A percentile compares a stretch with the other conserved stretches of the same genome.
These are phyloP conservation scores for Cantharellus anzutake DNA, from an alignment of 768 basidiomycete genomes.

Conservation along the genomic window DNA sequence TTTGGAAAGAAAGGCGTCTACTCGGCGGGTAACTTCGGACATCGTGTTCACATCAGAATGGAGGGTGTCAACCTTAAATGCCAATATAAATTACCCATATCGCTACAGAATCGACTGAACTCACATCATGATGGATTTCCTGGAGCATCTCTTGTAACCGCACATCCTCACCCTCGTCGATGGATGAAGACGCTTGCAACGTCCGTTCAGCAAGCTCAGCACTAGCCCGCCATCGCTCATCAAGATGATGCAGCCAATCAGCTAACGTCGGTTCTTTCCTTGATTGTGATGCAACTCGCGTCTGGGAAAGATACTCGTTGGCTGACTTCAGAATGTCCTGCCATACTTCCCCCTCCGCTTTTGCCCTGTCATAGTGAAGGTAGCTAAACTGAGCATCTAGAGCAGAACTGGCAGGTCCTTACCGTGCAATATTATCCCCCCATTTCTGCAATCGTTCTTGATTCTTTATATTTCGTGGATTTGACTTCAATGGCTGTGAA, in stretches of 20 bases:
- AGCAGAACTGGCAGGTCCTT: neutral
- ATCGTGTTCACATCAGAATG: neutral
- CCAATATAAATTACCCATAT: neutral
- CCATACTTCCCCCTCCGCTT: neutral
- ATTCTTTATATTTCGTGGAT: neutral
- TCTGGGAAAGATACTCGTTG: neutral
- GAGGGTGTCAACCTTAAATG: neutral
- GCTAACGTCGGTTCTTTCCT: neutral
- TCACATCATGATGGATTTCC: neutral
- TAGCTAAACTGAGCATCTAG: neutral
- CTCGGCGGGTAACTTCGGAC: neutral
- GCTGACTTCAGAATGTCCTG: neutral
- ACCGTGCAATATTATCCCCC: neutral
- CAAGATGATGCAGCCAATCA: neutral
- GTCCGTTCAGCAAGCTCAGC: neutral
- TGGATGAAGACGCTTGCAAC: neutral
- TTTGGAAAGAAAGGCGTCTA: neutral
- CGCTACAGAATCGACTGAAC: neutral
- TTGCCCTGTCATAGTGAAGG: neutral
- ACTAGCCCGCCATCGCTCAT: neutral
- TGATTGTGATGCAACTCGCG: neutral
- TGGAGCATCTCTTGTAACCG: neutral
- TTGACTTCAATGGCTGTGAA: neutral
- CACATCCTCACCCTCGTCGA: neutral
- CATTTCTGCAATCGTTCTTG: neutral